Evolutionary conservation across 768 basidiomycete genomes (phyloP), one percentile per base, ranked within the genome.

Genomic region (Coprinopsis strossmayeri): DNA sequence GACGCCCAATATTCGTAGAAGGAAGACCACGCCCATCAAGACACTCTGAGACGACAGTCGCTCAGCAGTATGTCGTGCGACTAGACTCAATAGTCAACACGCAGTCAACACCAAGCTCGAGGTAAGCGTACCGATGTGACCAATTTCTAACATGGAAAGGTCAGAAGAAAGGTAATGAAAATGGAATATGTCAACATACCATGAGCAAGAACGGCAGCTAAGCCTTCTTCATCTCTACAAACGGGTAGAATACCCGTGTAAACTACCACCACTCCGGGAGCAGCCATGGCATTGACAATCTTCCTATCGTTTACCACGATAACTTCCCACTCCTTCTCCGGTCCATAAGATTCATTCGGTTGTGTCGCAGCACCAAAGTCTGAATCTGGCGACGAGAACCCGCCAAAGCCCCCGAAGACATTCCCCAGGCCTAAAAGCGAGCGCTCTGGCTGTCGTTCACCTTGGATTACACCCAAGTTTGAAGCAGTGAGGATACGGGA

Each of bases 221-320:
- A 68, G 0, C 90, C 91, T 57, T 86, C 77, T 55, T 92, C 89
- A 53, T 91, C 82, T 52, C 68, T 69, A 39, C 82, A 83, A 4
- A 93, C 67, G 0, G 87, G 89, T 2, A 96, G 63, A 28, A 96
- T 90, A 0, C 93, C 93, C 0, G 91, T 92, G 59, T 89, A 95
- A 9, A 97, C 87, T 26, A 92, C 76, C 46, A 96, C 82, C 43
- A 83, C 47, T 81, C 91, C 87, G 44, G 84, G 85, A 2, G 73
- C 66, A 5, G 87, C 88, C 64, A 86, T 78, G 0, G 91, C 91
- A 60, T 95, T 94, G 51, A 87, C 73, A 9, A 77, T 69, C 35
- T 74, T 76, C 17, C 67, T 66, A 54, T 91, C 86, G 53, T 89
- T 71, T 35, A 92, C 85, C 1, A 94, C 91, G 40, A 88, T 70